A percentile compares a stretch with the other conserved stretches of the same genome.
phyloP scores from a whole-genome alignment of 2,329 filamentous ascomycete genomes.

The Xylariomycetidae sp. region DNA sequence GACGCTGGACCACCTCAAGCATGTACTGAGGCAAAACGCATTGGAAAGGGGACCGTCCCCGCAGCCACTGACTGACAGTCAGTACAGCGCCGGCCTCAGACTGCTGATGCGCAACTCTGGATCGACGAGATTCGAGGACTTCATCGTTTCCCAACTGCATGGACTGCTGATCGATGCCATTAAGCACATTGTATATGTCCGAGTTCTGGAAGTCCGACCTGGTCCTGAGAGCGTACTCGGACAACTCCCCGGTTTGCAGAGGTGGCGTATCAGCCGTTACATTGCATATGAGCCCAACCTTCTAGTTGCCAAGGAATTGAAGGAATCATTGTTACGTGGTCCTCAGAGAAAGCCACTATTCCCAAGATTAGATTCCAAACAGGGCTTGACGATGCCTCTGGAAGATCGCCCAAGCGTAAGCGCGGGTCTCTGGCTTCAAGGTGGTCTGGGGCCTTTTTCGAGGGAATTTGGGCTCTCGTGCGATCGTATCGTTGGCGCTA shows the following conservation, averaged over 20 bases:
- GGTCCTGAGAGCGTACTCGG: slow-evolving; percentile 50
- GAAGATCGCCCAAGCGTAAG: slow-evolving; percentile 59
- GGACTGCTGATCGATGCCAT: slow-evolving; percentile 35
- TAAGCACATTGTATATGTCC: slow-evolving; percentile 35
- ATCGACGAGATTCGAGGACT: slow-evolving; percentile 39
- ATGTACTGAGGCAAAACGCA: slow-evolving; percentile 29
- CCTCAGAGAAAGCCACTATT: slow-evolving; percentile 50
- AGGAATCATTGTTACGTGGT: slow-evolving; percentile 49
- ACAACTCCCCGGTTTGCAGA: slow-evolving; percentile 36
- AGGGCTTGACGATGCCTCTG: slow-evolving; percentile 49
- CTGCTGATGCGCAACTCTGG: slow-evolving; percentile 30
- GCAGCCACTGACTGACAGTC: slow-evolving; percentile 35
- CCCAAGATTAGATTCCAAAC: slow-evolving; percentile 35
- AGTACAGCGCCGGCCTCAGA: slow-evolving; percentile 45
- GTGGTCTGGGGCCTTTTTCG: slow-evolving; percentile 56
- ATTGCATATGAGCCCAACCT: slow-evolving; percentile 47
- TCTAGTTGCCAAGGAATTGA: slow-evolving; percentile 37
- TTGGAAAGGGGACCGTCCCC: slow-evolving; percentile 14
- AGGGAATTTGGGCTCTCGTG: slow-evolving; percentile 51
- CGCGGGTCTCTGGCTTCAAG: slow-evolving; percentile 57
- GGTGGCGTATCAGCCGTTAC: slow-evolving; percentile 42
- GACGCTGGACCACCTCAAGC: slow-evolving; percentile 38
- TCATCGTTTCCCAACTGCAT: slow-evolving; percentile 45
- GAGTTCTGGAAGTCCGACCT: slow-evolving; percentile 54
- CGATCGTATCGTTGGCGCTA: slow-evolving; percentile 54